A percentile compares a stretch with the other conserved stretches of the same genome.
These are phyloP conservation scores for California macrophylla DNA, from an alignment of 441 rosid species.

Conservation along the genomic window DNA sequence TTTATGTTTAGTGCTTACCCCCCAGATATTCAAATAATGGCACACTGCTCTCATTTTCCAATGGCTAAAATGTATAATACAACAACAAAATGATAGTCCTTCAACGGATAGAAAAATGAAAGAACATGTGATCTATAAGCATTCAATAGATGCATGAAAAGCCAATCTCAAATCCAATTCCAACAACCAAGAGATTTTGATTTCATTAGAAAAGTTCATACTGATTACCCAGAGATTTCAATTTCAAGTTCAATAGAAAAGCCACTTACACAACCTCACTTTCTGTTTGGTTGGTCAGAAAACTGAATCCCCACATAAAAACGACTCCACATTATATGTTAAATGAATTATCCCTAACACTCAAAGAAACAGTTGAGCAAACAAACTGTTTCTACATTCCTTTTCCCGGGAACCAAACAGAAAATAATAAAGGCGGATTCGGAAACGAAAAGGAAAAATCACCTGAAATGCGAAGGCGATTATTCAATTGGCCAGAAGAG, in stretches of 20 bases:
- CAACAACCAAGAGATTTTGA: no score
- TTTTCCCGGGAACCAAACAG: constrained; percentile 7
- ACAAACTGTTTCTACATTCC: background rate
- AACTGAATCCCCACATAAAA: background rate
- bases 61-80: no score
- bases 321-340: background rate
- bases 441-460: background rate
- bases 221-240: background rate
- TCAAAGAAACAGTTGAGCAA: background rate
- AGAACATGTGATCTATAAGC: no score
- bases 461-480: constrained; percentile 4
- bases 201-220: no score
- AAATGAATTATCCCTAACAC: background rate
- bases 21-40: background rate
- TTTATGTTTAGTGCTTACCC: no score
- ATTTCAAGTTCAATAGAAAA: background rate
- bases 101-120: no score
- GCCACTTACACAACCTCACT: background rate
- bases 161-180: background rate
- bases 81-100: no score
- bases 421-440: background rate
- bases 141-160: background rate
- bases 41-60: background rate
- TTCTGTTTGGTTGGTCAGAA: constrained; percentile 5
- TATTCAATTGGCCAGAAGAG: background rate